Evolutionary conservation across 176 grass and related monocot species (phyloP).

Genomic region (Avena eriantha): DNA sequence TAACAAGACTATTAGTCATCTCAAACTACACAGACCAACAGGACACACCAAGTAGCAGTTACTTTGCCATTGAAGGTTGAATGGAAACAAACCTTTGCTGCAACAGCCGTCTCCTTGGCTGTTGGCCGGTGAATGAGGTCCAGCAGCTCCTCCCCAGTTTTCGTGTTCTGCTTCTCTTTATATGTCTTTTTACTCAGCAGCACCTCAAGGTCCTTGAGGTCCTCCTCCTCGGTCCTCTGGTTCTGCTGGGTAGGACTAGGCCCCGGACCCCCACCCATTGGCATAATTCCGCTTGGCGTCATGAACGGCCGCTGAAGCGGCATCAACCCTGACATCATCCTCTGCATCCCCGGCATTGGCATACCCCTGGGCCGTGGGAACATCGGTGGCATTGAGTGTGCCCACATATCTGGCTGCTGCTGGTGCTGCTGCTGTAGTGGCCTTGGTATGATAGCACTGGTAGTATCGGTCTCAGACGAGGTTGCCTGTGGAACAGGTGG

Average conservation of each 20-base stretch:
- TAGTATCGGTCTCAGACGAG: conserved; percentile 42
- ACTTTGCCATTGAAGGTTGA: not conserved
- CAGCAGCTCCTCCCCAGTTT: conserved; percentile 97
- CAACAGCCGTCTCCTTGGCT: conserved; percentile 91
- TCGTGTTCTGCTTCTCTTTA: conserved; percentile 87
- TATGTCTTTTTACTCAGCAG: conserved; percentile 91
- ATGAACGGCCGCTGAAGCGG: conserved; percentile 73
- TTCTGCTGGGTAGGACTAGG: conserved; percentile 48
- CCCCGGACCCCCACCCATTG: conserved; percentile 42
- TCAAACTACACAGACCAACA: conserved; percentile 28
- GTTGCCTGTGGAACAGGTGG: conserved; percentile 31
- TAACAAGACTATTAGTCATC: not conserved
- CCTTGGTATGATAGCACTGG: conserved; percentile 56
- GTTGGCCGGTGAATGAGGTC: conserved; percentile 98
- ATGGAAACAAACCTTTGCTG: conserved; percentile 83
- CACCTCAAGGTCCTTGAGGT: conserved; percentile 85
- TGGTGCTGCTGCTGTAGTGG: conserved; percentile 43
- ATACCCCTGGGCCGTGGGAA: conserved; percentile 74
- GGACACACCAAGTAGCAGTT: not conserved
- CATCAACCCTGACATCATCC: conserved; percentile 66
- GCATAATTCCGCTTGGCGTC: conserved; percentile 45
- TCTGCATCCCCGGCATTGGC: conserved; percentile 61
- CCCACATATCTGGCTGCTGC: conserved; percentile 69
- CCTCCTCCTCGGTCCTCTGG: conserved; percentile 83
- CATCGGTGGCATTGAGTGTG: conserved; percentile 75